phyloP scores from a whole-genome alignment of 129 eudicot species.

The Rutidosis leptorrhynchoides region DNA sequence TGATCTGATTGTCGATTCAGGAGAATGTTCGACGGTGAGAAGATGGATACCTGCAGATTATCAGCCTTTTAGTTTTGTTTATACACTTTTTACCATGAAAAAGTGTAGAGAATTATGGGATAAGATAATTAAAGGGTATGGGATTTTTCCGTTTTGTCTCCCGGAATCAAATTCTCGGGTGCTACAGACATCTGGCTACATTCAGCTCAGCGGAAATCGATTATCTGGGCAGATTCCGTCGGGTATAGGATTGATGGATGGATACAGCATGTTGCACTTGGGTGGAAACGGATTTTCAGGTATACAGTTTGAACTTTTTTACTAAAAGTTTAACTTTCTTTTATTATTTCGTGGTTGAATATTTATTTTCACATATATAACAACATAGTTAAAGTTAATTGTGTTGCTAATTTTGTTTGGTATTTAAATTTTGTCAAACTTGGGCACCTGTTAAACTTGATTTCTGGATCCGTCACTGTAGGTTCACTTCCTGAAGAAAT shows the following conservation, averaged over 20 bases:
- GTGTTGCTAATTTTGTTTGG: not conserved
- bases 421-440: not conserved
- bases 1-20: constrained; percentile 54
- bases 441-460: not conserved
- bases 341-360: no score
- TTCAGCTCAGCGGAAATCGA: constrained; percentile 64
- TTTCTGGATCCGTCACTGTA: not conserved
- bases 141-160: constrained; percentile 65
- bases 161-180: constrained; percentile 53
- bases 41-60: constrained; percentile 98
- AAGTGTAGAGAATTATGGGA: constrained; percentile 72
- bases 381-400: not conserved
- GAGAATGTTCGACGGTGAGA: constrained; percentile 71
- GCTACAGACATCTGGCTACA: constrained; percentile 54
- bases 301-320: not conserved
- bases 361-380: not conserved
- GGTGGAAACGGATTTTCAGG: constrained; percentile 61
- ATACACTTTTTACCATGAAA: constrained; percentile 66
- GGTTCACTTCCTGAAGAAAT: constrained; percentile 58
- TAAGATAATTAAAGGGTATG: constrained; percentile 70
- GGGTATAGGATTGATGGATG: constrained; percentile 65
- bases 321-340: not conserved
- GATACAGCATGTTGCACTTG: constrained; percentile 67
- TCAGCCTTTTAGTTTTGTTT: constrained; percentile 88
- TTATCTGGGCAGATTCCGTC: constrained; percentile 66